phyloP scores from a whole-genome alignment of 2,329 filamentous ascomycete species.

The Cladosporium sp. region DNA sequence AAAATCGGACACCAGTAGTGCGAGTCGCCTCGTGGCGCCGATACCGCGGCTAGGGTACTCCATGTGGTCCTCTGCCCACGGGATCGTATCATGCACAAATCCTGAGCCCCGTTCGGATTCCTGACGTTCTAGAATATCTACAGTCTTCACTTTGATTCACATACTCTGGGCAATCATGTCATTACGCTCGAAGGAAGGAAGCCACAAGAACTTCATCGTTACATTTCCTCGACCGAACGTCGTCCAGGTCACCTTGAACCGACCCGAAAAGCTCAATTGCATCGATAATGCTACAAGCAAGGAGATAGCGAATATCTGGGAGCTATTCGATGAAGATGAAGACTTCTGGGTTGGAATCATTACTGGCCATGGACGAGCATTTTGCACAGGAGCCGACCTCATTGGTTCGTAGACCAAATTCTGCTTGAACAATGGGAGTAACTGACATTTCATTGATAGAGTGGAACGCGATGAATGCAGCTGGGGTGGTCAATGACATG shows the following conservation, averaged over 20 bases:
- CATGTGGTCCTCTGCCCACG: background rate
- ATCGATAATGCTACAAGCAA: conserved; percentile 34
- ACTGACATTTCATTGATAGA: conserved; percentile 15
- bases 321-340: conserved; percentile 46
- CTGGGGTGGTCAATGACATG: conserved; percentile 24
- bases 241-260: conserved; percentile 14
- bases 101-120: no score
- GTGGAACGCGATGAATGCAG: conserved; percentile 25
- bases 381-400: conserved; percentile 54
- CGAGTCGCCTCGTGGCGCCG: conserved; percentile 3
- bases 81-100: no score
- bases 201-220: conserved; percentile 4
- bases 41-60: conserved; percentile 9
- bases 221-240: conserved; percentile 4
- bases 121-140: background rate
- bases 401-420: conserved; percentile 39
- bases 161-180: background rate
- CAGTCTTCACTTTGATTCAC: background rate
- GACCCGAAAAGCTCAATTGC: conserved; percentile 18
- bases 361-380: conserved; percentile 51
- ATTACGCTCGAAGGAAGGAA: background rate
- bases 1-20: background rate
- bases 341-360: conserved; percentile 32
- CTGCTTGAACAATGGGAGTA: background rate
- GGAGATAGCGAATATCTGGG: conserved; percentile 47